These are phyloP conservation scores for Adansonia grandidieri DNA, from an alignment of 441 rosid genomes.

Conservation along the genomic window DNA sequence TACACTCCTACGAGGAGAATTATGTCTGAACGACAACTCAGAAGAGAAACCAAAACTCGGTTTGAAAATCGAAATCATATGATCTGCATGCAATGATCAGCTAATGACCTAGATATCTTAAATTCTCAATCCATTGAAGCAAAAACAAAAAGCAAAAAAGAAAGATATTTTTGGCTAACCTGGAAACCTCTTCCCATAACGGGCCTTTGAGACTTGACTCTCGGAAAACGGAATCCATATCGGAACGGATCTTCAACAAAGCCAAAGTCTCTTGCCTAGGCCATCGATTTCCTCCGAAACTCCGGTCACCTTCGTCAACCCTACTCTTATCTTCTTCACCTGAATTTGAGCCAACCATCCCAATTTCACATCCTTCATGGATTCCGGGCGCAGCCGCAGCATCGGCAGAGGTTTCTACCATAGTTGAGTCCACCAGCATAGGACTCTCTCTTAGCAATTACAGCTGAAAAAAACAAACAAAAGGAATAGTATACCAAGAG, in stretches of 20 bases:
- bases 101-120: not conserved
- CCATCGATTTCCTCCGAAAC: conserved; percentile 63
- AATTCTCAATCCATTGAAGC: not conserved
- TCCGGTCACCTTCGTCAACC: conserved; percentile 51
- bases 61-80: not conserved
- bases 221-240: conserved; percentile 64
- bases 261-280: conserved; percentile 70
- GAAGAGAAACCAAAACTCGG: not conserved
- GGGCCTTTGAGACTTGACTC: conserved; percentile 66
- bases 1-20: not conserved
- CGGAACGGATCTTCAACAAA: conserved; percentile 64
- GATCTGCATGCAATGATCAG: conserved; percentile 21
- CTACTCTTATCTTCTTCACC: conserved; percentile 35
- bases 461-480: conserved; percentile 21
- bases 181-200: conserved; percentile 74
- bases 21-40: not conserved
- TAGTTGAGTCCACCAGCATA: conserved; percentile 40
- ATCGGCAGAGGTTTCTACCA: conserved; percentile 32
- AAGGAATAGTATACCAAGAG: not conserved
- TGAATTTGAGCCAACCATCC: conserved; percentile 44
- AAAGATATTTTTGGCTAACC: conserved; percentile 28
- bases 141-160: not conserved
- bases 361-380: conserved; percentile 33
- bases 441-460: conserved; percentile 25
- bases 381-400: conserved; percentile 14